Percentiles rank a stretch among this genome's conserved stretches.
Conservation (phyloP, 1,284 basidiomycete species). For the Polyporus tsugae region DNA sequence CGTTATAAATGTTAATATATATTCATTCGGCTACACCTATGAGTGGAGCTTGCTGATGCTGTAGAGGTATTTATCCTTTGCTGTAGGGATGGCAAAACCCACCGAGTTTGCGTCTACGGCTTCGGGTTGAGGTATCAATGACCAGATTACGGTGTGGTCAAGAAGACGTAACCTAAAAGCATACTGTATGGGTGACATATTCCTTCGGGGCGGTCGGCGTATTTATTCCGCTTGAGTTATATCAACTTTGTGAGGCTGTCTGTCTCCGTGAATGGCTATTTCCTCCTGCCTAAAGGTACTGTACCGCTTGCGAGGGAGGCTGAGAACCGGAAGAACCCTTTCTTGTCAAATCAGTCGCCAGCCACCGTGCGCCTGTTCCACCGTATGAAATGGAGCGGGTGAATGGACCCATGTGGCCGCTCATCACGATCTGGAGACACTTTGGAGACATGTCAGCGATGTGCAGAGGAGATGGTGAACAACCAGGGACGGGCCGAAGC, state of each 20-base stretch:
- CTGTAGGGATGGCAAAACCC: no score
- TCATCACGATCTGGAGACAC: not conserved
- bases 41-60: no score
- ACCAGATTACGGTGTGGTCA: not conserved
- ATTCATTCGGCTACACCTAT: not conserved
- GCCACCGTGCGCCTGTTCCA: not conserved
- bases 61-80: not conserved
- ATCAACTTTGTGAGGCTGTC: not conserved
- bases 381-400: not conserved
- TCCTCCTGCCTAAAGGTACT: not conserved
- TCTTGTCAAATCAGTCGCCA: not conserved
- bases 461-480: not conserved
- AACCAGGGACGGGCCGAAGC: not conserved
- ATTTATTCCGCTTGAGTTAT: not conserved
- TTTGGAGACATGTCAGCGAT: not conserved
- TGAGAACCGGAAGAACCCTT: not conserved
- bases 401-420: not conserved
- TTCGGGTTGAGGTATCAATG: not conserved
- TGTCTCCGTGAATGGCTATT: not conserved
- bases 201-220: not conserved
- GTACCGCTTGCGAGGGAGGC: not conserved
- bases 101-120: not conserved
- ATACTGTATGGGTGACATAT: not conserved
- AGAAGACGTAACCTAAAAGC: not conserved
- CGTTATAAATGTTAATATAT: not conserved